These are phyloP conservation scores for Nelumbo lutea DNA, from an alignment of 164 flowering plant genomes.

Conservation along the genomic window DNA sequence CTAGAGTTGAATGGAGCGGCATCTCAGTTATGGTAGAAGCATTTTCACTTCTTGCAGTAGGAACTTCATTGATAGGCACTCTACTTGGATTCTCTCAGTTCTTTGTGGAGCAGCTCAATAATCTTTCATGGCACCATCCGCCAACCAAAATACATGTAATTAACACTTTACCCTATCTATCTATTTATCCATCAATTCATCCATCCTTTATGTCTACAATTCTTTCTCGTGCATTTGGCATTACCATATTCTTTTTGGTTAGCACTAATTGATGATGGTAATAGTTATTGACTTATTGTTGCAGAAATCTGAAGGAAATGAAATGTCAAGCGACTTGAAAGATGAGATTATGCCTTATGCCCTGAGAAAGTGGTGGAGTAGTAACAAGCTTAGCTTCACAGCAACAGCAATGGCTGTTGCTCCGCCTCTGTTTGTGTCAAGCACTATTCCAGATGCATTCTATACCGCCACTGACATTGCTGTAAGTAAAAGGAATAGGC, in stretches of 20 bases:
- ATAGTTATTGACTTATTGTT: not conserved
- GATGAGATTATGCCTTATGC: constrained; percentile 1
- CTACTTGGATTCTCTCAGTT: constrained; percentile 62
- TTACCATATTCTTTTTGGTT: not conserved
- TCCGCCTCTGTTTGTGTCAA: constrained; percentile 57
- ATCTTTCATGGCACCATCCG: constrained; percentile 16
- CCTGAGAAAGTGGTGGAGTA: constrained; percentile 46
- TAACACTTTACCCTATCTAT: not conserved
- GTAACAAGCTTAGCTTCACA: constrained; percentile 33
- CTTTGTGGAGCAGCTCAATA: constrained; percentile 58
- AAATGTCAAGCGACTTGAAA: not conserved
- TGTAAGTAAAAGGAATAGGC: constrained; percentile 35
- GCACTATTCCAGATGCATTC: constrained; percentile 57
- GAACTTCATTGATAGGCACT: constrained; percentile 73
- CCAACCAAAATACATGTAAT: constrained; percentile 21
- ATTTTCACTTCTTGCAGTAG: constrained; percentile 72
- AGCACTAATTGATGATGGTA: too few relatives aligned
- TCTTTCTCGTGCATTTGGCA: too few relatives aligned
- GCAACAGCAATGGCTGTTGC: constrained; percentile 43
- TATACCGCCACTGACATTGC: constrained; percentile 72
- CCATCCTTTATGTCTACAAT: too few relatives aligned
- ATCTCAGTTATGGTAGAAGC: constrained; percentile 57
- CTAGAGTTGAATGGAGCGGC: constrained; percentile 52
- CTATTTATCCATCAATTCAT: not conserved
- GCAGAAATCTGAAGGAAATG: constrained; percentile 6